phyloP scores from a whole-genome alignment of 108 stramenopile species.

The Skeletonema costatum region DNA sequence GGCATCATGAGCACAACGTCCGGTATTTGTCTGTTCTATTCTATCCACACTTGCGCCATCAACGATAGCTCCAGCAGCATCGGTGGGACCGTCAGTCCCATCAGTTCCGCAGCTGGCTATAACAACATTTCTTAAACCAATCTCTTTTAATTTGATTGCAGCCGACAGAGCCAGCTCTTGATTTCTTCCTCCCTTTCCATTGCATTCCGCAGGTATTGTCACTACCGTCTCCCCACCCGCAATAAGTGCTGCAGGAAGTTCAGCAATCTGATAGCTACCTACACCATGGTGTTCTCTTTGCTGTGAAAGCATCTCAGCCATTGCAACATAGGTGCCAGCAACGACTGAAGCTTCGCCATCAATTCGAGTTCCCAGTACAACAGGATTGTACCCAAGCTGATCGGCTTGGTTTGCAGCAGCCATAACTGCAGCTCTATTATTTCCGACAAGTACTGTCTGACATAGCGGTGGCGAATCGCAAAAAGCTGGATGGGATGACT shows the following conservation, averaged over 20 bases:
- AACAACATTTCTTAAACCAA: conserved; percentile 70
- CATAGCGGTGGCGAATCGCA: conserved; percentile 16
- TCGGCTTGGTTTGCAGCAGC: conserved; percentile 73
- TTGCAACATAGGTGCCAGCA: conserved; percentile 64
- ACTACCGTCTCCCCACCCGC: conserved; percentile 91
- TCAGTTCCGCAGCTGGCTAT: conserved; percentile 83
- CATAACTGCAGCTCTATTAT: conserved; percentile 74
- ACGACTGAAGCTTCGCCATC: conserved; percentile 81
- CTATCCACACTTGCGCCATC: conserved; percentile 59
- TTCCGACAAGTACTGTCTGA: conserved; percentile 77
- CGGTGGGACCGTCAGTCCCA: conserved; percentile 90
- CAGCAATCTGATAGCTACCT: conserved; percentile 30
- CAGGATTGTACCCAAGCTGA: conserved; percentile 71
- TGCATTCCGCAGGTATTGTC: conserved; percentile 53
- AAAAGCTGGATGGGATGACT: conserved; percentile 55
- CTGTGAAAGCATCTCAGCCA: conserved; percentile 73
- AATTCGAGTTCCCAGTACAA: conserved; percentile 74
- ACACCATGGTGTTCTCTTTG: conserved; percentile 14
- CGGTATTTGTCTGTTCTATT: conserved; percentile 15
- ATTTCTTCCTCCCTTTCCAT: conserved; percentile 87
- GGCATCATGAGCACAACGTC: conserved; percentile 50
- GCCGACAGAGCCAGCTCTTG: conserved; percentile 85
- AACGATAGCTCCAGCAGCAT: conserved; percentile 90
- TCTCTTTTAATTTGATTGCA: conserved; percentile 56
- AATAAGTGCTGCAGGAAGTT: conserved; percentile 71